These are phyloP conservation scores for Gyrodon lividus DNA, from an alignment of 768 basidiomycete species.

Conservation along the genomic window DNA sequence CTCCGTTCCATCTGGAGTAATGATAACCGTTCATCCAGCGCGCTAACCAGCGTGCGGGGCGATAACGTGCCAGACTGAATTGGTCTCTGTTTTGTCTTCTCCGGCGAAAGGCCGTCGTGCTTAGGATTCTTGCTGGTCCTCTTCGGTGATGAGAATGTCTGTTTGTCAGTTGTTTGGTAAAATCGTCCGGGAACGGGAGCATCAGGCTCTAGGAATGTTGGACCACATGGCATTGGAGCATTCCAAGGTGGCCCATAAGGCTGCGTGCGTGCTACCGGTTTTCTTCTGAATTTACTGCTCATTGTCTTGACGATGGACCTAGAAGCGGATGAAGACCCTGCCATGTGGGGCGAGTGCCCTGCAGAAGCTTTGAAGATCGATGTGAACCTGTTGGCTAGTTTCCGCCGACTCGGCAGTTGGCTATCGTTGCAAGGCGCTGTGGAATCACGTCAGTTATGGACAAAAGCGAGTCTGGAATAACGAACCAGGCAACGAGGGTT, in stretches of 20 bases:
- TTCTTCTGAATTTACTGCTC: constrained; percentile 19
- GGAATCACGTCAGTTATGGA: neutral
- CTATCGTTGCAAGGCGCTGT: neutral
- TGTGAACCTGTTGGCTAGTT: constrained; percentile 19
- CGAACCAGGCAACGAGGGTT: neutral
- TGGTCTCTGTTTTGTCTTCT: too few species aligned
- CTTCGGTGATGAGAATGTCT: neutral
- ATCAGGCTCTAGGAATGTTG: constrained; percentile 1
- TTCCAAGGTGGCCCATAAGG: constrained; percentile 40
- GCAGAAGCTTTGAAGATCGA: constrained; percentile 20
- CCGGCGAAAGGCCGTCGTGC: neutral
- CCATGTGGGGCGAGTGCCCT: constrained; percentile 12
- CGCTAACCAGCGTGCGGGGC: constrained; percentile 15
- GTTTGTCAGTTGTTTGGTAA: neutral
- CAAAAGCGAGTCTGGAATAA: neutral
- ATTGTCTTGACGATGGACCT: constrained; percentile 13
- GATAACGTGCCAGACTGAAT: constrained; percentile 9
- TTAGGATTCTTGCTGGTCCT: neutral
- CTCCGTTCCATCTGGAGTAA: constrained; percentile 15
- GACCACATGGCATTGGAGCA: constrained; percentile 26
- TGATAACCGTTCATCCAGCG: constrained; percentile 21
- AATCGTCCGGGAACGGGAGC: neutral
- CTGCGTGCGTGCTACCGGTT: constrained; percentile 33
- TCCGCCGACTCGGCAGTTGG: constrained; percentile 3
- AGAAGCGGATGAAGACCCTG: constrained; percentile 8